phyloP scores from a whole-genome alignment of 2,329 filamentous ascomycete species.

The Colletotrichum tanaceti region DNA sequence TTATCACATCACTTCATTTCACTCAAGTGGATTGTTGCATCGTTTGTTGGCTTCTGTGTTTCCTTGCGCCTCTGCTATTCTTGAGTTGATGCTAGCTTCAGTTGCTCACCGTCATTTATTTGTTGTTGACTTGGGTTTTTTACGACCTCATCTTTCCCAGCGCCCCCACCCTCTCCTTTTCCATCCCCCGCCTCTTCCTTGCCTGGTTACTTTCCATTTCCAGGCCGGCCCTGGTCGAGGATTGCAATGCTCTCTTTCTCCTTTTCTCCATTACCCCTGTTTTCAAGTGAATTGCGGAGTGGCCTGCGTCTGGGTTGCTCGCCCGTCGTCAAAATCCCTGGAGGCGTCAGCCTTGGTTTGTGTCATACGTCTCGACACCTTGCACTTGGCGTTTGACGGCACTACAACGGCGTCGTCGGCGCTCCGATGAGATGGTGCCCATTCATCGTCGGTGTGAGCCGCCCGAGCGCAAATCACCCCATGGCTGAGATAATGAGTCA shows the following conservation, averaged over 20 bases:
- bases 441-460: neutral
- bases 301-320: neutral
- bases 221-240: slow-evolving; percentile 1
- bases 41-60: neutral
- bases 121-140: neutral
- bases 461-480: neutral
- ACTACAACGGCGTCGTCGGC: slow-evolving; percentile 1
- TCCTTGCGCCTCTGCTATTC: neutral
- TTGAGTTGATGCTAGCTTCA: neutral
- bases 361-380: neutral
- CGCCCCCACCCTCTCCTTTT: neutral
- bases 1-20: slow-evolving; percentile 1
- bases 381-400: slow-evolving; percentile 1
- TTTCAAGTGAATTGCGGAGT: neutral
- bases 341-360: neutral
- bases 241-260: neutral
- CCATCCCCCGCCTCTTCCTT: neutral
- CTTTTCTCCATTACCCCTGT: neutral
- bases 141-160: slow-evolving; percentile 1
- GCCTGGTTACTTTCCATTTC: neutral
- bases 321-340: neutral
- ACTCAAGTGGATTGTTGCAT: neutral
- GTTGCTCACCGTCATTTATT: neutral
- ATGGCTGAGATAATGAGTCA: slow-evolving; percentile 10
- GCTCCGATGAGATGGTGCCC: neutral